Evolutionary conservation across 2,329 filamentous ascomycete genomes (phyloP).

Genomic region (Curvularia sp.): DNA sequence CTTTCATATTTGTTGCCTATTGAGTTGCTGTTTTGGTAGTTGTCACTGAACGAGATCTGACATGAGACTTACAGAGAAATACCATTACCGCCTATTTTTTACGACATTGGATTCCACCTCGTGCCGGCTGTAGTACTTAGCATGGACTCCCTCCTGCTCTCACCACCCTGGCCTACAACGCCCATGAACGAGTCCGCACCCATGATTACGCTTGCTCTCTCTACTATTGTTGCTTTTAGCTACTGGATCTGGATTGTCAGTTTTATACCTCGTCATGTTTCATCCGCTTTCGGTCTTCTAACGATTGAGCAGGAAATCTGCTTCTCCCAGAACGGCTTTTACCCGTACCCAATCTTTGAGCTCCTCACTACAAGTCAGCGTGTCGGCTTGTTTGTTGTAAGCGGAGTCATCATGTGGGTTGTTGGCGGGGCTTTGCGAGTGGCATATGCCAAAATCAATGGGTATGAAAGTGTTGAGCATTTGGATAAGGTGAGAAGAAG

Average conservation of each 20-base stretch:
- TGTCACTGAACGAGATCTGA: neutral
- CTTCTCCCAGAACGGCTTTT: slow-evolving; percentile 72
- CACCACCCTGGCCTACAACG: slow-evolving; percentile 68
- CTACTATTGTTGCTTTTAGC: slow-evolving; percentile 64
- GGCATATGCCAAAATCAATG: slow-evolving; percentile 72
- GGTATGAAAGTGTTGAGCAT: slow-evolving; percentile 45
- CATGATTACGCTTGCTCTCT: slow-evolving; percentile 65
- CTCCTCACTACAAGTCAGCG: slow-evolving; percentile 71
- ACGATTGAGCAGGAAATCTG: slow-evolving; percentile 63
- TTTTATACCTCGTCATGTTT: neutral
- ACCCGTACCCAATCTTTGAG: slow-evolving; percentile 86
- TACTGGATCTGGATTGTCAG: slow-evolving; percentile 76
- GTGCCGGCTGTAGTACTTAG: slow-evolving; percentile 70
- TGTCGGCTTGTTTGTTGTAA: slow-evolving; percentile 70
- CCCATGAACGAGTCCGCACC: slow-evolving; percentile 60
- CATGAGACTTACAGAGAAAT: slow-evolving; percentile 15
- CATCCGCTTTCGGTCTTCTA: neutral
- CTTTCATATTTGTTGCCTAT: neutral
- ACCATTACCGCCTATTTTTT: slow-evolving; percentile 53
- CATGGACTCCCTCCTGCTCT: slow-evolving; percentile 71
- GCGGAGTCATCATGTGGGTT: slow-evolving; percentile 73
- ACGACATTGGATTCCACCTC: slow-evolving; percentile 58
- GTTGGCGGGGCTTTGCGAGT: slow-evolving; percentile 74
- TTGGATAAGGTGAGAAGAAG: slow-evolving; percentile 28
- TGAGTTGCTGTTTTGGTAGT: too few species aligned